These are phyloP conservation scores for Moniliella sp. DNA, from an alignment of 1,284 basidiomycete genomes.

Conservation along the genomic window DNA sequence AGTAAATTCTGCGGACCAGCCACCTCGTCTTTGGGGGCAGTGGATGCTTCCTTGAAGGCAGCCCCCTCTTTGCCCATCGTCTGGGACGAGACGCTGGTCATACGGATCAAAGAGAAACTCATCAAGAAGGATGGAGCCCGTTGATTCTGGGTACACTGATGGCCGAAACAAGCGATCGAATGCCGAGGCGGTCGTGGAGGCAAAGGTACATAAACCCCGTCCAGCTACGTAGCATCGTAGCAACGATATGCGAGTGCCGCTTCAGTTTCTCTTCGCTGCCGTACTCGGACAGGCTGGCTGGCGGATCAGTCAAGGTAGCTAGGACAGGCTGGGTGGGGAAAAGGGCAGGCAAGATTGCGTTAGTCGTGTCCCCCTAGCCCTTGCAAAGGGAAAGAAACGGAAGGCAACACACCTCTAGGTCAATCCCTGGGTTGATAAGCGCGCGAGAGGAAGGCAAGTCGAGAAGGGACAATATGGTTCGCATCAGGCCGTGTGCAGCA, in stretches of 20 bases:
- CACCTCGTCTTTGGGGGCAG: no score
- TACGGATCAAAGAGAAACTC: slow-evolving; percentile 71
- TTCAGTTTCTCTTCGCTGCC: slow-evolving; percentile 42
- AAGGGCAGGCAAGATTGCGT: slow-evolving; percentile 3
- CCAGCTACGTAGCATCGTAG: slow-evolving; percentile 72
- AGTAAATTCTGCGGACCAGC: slow-evolving; percentile 62
- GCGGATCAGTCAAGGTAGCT: slow-evolving; percentile 69
- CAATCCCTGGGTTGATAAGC: slow-evolving; percentile 58
- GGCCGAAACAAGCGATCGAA: slow-evolving; percentile 62
- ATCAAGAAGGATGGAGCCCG: no score
- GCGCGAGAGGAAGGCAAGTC: slow-evolving; percentile 64
- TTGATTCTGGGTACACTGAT: no score
- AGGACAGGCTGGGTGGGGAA: slow-evolving; percentile 38
- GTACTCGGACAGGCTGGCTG: slow-evolving; percentile 48
- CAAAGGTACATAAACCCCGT: slow-evolving; percentile 83
- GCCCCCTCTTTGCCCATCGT: not conserved
- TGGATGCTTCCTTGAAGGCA: not conserved
- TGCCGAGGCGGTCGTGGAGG: slow-evolving; percentile 63
- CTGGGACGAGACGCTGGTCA: not conserved
- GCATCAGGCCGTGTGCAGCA: slow-evolving; percentile 59
- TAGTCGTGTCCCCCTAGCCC: not conserved
- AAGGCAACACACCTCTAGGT: slow-evolving; percentile 56
- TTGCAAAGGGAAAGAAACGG: no score
- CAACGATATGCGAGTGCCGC: slow-evolving; percentile 56
- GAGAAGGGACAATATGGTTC: slow-evolving; percentile 59